Conservation (phyloP, 1,139 yeast species). For the Candida pseudoviswanathii region DNA sequence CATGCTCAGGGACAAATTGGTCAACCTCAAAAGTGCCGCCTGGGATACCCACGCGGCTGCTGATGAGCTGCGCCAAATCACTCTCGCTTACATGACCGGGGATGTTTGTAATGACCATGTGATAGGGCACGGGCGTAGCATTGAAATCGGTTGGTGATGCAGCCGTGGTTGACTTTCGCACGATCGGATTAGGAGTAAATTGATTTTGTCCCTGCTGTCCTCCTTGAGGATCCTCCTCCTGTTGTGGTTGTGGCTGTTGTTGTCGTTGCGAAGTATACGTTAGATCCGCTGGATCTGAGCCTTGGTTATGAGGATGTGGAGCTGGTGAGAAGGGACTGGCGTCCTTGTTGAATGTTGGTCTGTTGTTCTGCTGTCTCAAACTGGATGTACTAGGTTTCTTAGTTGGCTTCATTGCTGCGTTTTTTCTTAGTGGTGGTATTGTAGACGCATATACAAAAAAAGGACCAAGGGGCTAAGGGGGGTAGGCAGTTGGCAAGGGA, state of each 20-base stretch:
- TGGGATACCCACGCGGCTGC: background rate
- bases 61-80: background rate
- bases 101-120: conserved; percentile 2
- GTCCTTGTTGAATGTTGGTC: conserved; percentile 22
- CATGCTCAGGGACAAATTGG: background rate
- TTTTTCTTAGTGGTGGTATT: background rate
- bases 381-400: background rate
- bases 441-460: too few relatives aligned
- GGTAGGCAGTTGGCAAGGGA: too few relatives aligned
- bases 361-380: background rate
- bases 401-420: background rate
- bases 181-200: conserved; percentile 1
- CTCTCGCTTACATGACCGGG: background rate
- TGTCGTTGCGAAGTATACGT: background rate
- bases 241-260: background rate
- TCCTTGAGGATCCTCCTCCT: background rate
- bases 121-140: background rate
- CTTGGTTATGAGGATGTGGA: background rate
- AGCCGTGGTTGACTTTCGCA: conserved; percentile 3
- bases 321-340: conserved; percentile 31
- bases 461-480: background rate
- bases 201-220: background rate
- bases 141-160: conserved; percentile 6
- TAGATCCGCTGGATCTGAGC: conserved; percentile 5
- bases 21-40: background rate